These are phyloP conservation scores for Colletotrichum ledebouriae DNA, from an alignment of 2,329 filamentous ascomycete species.

Conservation along the genomic window DNA sequence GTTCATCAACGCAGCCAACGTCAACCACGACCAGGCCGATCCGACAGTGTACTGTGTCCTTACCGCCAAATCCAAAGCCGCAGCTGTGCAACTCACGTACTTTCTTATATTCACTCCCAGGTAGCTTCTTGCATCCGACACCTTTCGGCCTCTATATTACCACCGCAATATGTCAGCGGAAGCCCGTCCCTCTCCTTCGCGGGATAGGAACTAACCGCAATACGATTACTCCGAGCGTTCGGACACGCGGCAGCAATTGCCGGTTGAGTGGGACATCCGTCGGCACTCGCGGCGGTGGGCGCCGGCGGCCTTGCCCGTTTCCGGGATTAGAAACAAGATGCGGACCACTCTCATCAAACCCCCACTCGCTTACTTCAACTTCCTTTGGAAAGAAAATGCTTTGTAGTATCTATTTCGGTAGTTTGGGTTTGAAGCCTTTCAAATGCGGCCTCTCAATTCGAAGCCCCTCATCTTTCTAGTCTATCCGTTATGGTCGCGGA, in stretches of 20 bases:
- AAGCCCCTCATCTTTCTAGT: neutral
- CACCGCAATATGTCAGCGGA: conserved; percentile 53
- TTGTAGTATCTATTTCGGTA: neutral
- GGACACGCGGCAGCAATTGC: neutral
- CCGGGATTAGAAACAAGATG: neutral
- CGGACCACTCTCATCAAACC: neutral
- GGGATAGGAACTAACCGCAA: too few relatives aligned
- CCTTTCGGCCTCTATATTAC: conserved; percentile 73
- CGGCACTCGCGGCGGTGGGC: neutral
- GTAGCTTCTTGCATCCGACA: conserved; percentile 70
- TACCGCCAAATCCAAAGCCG: conserved; percentile 66
- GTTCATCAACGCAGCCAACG: conserved; percentile 69
- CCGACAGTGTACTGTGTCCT: conserved; percentile 73
- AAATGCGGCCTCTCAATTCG: neutral
- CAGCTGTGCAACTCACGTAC: conserved; percentile 68
- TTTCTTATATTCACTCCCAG: conserved; percentile 74
- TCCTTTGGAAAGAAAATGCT: neutral
- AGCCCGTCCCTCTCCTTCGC: too few relatives aligned
- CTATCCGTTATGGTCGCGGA: neutral
- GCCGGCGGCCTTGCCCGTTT: conserved; percentile 6
- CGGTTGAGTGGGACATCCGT: neutral
- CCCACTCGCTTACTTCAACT: neutral
- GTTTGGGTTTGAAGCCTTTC: neutral
- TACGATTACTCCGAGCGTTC: too few relatives aligned
- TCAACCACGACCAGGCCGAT: conserved; percentile 70